Base-by-base conservation (phyloP, 306 rosid species). In the Cotoneaster glaucophyllus region DNA sequence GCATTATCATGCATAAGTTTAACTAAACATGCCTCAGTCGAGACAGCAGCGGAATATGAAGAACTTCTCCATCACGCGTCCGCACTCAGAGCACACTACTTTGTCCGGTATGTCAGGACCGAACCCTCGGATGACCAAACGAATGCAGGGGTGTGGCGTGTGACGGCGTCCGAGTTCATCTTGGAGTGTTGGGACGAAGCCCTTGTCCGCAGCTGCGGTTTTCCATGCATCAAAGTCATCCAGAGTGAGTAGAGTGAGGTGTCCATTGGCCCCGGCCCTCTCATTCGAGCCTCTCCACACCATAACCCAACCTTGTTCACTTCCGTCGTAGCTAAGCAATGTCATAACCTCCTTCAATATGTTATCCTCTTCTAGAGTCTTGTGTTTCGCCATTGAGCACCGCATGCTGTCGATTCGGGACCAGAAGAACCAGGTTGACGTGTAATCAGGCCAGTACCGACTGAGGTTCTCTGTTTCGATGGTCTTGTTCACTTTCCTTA, bases 31-130 rank as follows among this genome's bases (percentile, higher is more conserved):
- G 26, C 2, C 17, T 80, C 66, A 85, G 8, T 85, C 89, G 11
- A 80, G 84, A 37, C 98, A 95, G 79, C 98, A 92, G 59, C 99
- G 93, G 78, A 90, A 92, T 97, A 92, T 92, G 77, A 89, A 82
- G 80, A 81, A 91, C 81, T 88, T 92, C 82, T 92, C 99, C 99
- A 95, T 95, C n/a, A 77, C 89, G 12, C 88, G 90, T 28, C 87
- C 92, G 56, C 99, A 95, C 58, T 95, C 99, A 26, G 97, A 85
- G 43, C 99, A 95, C 15, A 84, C 88, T 74, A 95, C 90, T 70
- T 29, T 87, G 45, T 89, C 87, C 0, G 93, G 96, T 37, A 92
- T 89, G 74, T 85, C 93, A 1, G 87, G 87, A 8, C 86, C 81
- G 57, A 79, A 85, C 31, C 93, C 97, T 0, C 93, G 96, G 57